These are phyloP conservation scores for Populus hybrid DNA, from an alignment of 441 rosid genomes.

Conservation along the genomic window DNA sequence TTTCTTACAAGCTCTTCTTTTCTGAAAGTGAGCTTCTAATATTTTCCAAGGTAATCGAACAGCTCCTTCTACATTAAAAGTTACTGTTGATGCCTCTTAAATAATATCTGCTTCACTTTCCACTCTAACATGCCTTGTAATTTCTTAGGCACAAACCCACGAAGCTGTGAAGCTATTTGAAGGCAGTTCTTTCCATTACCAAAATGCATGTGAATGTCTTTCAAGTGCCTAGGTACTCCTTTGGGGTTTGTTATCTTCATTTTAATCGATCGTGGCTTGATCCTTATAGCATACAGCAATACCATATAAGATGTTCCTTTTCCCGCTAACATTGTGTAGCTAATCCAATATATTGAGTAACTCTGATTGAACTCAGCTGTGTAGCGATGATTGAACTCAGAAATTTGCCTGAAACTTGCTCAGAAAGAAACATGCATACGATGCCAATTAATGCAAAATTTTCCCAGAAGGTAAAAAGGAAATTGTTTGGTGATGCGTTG, in stretches of 20 bases:
- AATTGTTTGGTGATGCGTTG: no score
- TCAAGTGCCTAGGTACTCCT: neutral
- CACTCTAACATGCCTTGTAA: neutral
- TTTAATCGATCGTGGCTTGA: neutral
- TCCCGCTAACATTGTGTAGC: no score
- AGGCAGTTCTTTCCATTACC: neutral
- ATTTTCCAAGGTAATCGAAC: neutral
- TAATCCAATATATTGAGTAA: no score
- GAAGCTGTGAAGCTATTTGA: neutral
- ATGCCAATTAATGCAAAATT: no score
- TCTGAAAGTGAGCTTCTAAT: neutral
- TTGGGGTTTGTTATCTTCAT: neutral
- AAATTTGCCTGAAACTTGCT: no score
- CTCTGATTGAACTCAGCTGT: no score
- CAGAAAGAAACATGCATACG: no score
- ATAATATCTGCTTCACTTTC: neutral
- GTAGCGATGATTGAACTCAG: no score
- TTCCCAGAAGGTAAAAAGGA: no score
- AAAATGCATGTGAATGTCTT: neutral
- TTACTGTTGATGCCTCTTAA: neutral
- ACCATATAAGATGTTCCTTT: no score
- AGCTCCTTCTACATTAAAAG: no score
- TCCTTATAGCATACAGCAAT: no score
- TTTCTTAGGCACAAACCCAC: neutral
- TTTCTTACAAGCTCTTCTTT: neutral